Percentiles rank a stretch among this genome's conserved stretches.
phyloP scores from a whole-genome alignment of 148 eudicot genomes.

The Agrostemma githago region DNA sequence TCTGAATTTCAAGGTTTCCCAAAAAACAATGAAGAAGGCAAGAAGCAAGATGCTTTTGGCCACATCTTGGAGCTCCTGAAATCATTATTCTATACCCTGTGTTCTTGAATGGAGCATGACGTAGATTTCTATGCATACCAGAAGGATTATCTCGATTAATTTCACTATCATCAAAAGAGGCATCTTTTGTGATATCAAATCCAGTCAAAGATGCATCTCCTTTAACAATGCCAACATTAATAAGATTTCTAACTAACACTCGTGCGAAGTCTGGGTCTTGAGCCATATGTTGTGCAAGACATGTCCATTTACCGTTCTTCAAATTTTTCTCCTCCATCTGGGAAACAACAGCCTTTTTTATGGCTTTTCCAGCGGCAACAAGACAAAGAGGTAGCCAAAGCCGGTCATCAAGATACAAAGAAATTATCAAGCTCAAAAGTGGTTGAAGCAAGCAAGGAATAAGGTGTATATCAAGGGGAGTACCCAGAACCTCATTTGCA shows the following conservation, averaged over 20 bases:
- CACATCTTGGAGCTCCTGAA: slow-evolving; percentile 78
- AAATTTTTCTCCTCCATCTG: slow-evolving; percentile 42
- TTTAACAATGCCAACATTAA: slow-evolving; percentile 38
- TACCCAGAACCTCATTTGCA: slow-evolving; percentile 69
- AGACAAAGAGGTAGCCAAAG: slow-evolving; percentile 66
- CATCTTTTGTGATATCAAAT: slow-evolving; percentile 27
- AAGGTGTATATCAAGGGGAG: slow-evolving; percentile 67
- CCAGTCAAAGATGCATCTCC: slow-evolving; percentile 34
- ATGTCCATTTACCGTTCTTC: slow-evolving; percentile 52
- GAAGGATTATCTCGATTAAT: slow-evolving; percentile 30
- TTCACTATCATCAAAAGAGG: slow-evolving; percentile 27
- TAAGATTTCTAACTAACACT: slow-evolving; percentile 49
- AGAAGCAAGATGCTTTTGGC: slow-evolving; percentile 90
- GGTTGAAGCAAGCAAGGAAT: slow-evolving; percentile 65
- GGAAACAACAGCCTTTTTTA: slow-evolving; percentile 51
- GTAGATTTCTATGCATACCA: slow-evolving; percentile 38
- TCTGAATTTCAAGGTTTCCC: slow-evolving; percentile 69
- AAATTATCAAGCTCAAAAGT: slow-evolving; percentile 51
- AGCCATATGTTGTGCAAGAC: slow-evolving; percentile 45
- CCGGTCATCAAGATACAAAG: slow-evolving; percentile 66
- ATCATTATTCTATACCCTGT: slow-evolving; percentile 68
- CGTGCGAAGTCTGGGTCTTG: slow-evolving; percentile 49
- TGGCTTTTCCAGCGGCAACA: slow-evolving; percentile 42
- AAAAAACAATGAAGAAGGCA: slow-evolving; percentile 82
- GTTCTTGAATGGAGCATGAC: slow-evolving; percentile 38